Conservation (phyloP, 73 alveolate genomes). For the Diophrys sp. region DNA sequence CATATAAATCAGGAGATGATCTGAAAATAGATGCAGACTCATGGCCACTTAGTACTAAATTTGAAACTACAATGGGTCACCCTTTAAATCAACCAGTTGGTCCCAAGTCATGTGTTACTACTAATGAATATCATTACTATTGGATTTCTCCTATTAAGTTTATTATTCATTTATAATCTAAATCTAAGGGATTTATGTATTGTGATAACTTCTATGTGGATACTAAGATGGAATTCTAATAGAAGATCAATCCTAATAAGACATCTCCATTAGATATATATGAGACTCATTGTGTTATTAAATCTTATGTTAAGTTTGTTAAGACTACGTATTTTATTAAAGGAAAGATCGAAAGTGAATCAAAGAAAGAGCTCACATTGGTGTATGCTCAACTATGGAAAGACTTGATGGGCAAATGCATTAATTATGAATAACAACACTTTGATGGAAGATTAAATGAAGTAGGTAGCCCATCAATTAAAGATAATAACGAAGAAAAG, state of each 20-base stretch:
- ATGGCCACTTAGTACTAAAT: not conserved
- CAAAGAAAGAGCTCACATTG: not conserved
- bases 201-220: slow-evolving; percentile 14
- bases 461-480: no score
- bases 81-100: slow-evolving; percentile 22
- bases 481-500: no score
- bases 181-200: slow-evolving; percentile 10
- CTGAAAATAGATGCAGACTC: not conserved
- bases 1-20: slow-evolving; percentile 4
- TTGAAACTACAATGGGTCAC: slow-evolving; percentile 6
- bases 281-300: not conserved
- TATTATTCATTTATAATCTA: not conserved
- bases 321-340: not conserved
- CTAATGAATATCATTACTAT: not conserved
- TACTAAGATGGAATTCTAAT: not conserved
- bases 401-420: not conserved
- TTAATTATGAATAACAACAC: not conserved
- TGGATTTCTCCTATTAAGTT: slow-evolving; percentile 17
- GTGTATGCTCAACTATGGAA: not conserved
- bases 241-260: not conserved
- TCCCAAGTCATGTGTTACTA: slow-evolving; percentile 11
- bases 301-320: not conserved
- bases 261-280: not conserved
- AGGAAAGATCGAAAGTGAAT: slow-evolving; percentile 11
- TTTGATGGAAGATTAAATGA: not conserved